phyloP scores from a whole-genome alignment of 2,329 filamentous ascomycete genomes.

The Ophiostoma quercus region DNA sequence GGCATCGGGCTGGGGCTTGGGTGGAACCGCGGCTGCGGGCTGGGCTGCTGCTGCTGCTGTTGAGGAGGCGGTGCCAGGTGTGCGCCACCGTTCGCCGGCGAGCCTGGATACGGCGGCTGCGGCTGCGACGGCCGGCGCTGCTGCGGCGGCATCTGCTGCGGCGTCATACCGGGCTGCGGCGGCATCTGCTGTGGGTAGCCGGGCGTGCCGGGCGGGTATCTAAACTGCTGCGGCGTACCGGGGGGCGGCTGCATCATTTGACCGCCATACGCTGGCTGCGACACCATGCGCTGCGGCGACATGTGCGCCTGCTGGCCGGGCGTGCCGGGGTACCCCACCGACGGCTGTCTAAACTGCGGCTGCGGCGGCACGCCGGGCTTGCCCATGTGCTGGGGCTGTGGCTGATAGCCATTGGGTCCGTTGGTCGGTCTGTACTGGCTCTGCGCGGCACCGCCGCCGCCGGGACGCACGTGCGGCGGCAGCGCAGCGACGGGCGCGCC shows the following conservation, averaged over 20 bases:
- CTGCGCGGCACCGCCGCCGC: slow-evolving; percentile 33
- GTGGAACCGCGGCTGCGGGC: slow-evolving; percentile 21
- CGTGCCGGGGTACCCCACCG: slow-evolving; percentile 25
- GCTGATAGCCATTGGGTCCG: slow-evolving; percentile 37
- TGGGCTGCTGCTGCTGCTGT: slow-evolving; percentile 31
- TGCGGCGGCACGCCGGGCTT: slow-evolving; percentile 42
- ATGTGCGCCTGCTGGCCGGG: slow-evolving; percentile 8
- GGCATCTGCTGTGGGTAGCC: slow-evolving; percentile 30
- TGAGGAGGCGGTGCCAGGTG: slow-evolving; percentile 38
- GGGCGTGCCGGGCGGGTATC: slow-evolving; percentile 32
- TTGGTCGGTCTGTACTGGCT: slow-evolving; percentile 46
- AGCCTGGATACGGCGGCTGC: slow-evolving; percentile 32
- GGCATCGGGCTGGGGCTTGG: slow-evolving; percentile 13
- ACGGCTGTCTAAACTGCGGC: slow-evolving; percentile 27
- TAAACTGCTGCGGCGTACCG: slow-evolving; percentile 39
- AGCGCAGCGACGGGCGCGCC: slow-evolving; percentile 30
- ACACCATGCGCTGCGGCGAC: slow-evolving; percentile 27
- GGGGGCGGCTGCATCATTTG: slow-evolving; percentile 33
- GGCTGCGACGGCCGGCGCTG: slow-evolving; percentile 23
- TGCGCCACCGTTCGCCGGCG: slow-evolving; percentile 43
- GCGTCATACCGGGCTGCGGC: slow-evolving; percentile 32
- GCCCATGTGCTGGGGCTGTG: slow-evolving; percentile 45
- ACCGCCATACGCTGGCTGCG: slow-evolving; percentile 34
- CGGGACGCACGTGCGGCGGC: slow-evolving; percentile 25
- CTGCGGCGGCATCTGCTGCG: slow-evolving; percentile 26